These are phyloP conservation scores for Hymenochaete sp. DNA, from an alignment of 1,284 basidiomycete species.

Conservation along the genomic window DNA sequence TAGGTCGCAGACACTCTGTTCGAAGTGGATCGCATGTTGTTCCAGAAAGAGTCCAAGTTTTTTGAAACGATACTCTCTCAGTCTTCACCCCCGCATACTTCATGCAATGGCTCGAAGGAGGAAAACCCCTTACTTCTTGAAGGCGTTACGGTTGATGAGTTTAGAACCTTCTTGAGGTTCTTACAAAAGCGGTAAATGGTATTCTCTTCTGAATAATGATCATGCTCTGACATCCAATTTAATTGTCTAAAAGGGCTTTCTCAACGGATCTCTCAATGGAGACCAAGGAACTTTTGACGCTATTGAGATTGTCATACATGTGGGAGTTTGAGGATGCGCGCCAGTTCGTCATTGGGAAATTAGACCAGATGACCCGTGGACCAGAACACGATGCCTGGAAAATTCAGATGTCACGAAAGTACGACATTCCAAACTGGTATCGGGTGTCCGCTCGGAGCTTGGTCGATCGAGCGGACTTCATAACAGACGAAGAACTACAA, in stretches of 20 bases:
- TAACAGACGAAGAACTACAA: too few relatives aligned
- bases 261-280: not conserved
- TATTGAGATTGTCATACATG: conserved; percentile 4
- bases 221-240: too few relatives aligned
- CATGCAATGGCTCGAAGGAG: too few relatives aligned
- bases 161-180: conserved; percentile 3
- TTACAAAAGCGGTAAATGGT: conserved; percentile 5
- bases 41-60: conserved; percentile 5
- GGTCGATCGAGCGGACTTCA: too few relatives aligned
- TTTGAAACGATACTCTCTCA: conserved; percentile 10
- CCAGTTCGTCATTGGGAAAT: not conserved
- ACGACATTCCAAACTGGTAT: too few relatives aligned
- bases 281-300: conserved; percentile 2
- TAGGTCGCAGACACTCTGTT: conserved; percentile 6
- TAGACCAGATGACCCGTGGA: too few relatives aligned
- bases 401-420: too few relatives aligned
- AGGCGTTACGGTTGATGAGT: not conserved
- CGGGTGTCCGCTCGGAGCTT: too few relatives aligned
- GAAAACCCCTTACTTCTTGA: conserved; percentile 9
- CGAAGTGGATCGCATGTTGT: not conserved
- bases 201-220: not conserved
- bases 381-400: too few relatives aligned
- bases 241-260: not conserved
- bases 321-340: conserved; percentile 11
- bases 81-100: not conserved